Evolutionary conservation across 805 yeast species (phyloP).

Genomic region (Candida coquimbonensis): DNA sequence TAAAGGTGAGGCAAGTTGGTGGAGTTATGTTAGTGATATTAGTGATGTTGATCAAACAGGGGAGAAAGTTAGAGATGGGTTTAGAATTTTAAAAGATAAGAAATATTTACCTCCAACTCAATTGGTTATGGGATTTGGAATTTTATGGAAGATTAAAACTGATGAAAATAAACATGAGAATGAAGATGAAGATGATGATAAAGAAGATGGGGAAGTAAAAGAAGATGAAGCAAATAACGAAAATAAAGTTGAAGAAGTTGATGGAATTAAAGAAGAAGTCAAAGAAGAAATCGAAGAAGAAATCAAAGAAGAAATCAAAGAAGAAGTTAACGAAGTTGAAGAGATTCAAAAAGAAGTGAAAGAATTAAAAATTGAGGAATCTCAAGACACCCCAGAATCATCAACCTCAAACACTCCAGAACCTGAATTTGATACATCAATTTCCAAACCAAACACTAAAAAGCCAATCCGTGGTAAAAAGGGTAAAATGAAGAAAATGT

Average conservation of each 20-base stretch:
- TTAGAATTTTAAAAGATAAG: constrained; percentile 48
- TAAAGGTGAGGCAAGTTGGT: constrained; percentile 79
- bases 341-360: background rate
- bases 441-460: background rate
- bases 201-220: background rate
- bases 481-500: constrained; percentile 75
- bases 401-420: constrained; percentile 1
- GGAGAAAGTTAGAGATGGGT: constrained; percentile 57
- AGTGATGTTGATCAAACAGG: constrained; percentile 62
- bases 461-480: constrained; percentile 74
- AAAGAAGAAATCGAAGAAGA: constrained; percentile 6
- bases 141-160: constrained; percentile 65
- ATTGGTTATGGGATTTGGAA: constrained; percentile 83
- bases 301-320: constrained; percentile 7
- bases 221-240: background rate
- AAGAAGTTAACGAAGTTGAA: background rate
- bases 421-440: background rate
- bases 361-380: background rate
- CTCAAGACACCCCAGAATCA: no score
- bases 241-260: constrained; percentile 7
- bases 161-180: constrained; percentile 36
- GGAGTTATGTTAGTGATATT: constrained; percentile 60
- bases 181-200: constrained; percentile 7
- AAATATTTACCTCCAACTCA: constrained; percentile 71
- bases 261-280: constrained; percentile 7